A percentile compares a stretch with the other conserved stretches of the same genome.
These are phyloP conservation scores for Epichloe elymi DNA, from an alignment of 2,329 filamentous ascomycete genomes.

Conservation along the genomic window DNA sequence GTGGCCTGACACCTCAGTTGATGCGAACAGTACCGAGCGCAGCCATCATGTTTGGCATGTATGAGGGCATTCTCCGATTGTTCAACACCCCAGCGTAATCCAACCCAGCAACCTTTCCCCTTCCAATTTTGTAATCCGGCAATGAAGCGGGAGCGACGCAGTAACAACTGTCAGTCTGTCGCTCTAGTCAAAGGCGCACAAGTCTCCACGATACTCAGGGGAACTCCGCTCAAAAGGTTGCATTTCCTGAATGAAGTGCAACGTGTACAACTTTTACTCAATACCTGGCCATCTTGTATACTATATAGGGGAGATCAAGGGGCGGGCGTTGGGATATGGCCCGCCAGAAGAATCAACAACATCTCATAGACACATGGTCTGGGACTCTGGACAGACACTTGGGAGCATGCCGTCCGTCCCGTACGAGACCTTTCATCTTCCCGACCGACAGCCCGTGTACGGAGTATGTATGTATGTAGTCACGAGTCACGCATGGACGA, in stretches of 20 bases:
- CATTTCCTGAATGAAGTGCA: background rate
- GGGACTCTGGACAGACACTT: no score
- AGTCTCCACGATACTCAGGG: background rate
- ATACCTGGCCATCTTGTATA: background rate
- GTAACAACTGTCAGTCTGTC: no score
- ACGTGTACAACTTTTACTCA: background rate
- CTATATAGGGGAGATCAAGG: background rate
- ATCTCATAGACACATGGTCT: no score
- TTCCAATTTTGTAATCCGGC: background rate
- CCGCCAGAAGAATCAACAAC: no score
- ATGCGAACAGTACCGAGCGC: conserved; percentile 84
- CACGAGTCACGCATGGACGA: background rate
- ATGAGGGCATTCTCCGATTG: conserved; percentile 42
- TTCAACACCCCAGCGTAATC: conserved; percentile 26
- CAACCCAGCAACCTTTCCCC: background rate
- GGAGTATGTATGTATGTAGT: no score
- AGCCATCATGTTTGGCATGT: conserved; percentile 95
- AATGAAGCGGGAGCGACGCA: background rate
- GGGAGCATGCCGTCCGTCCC: no score
- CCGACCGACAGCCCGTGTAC: no score
- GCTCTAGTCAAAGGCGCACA: background rate
- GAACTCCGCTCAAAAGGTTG: background rate
- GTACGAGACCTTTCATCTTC: no score
- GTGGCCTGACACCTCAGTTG: conserved; percentile 82
- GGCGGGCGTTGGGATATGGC: background rate